A percentile compares a stretch with the other conserved stretches of the same genome.
Evolutionary conservation across 2,329 filamentous ascomycete species (phyloP).

Genomic region (Aspergillus fijiensis): DNA sequence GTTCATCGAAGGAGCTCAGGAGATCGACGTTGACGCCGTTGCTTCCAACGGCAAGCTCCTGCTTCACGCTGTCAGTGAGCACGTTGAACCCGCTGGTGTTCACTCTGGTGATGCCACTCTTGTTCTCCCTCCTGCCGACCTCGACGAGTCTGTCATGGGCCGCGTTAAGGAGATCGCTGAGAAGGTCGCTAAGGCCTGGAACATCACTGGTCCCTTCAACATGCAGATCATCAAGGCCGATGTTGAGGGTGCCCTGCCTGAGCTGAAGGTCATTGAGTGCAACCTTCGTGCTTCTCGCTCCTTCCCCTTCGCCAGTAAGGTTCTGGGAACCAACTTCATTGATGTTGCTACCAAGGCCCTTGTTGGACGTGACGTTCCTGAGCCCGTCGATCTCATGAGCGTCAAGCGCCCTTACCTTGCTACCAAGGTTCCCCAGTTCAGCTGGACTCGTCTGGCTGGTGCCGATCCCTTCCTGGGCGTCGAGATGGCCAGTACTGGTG

Average conservation of each 20-base stretch:
- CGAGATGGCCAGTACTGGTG: constrained; percentile 94
- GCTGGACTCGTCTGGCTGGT: constrained; percentile 95
- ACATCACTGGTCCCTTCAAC: constrained; percentile 97
- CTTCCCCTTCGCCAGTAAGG: constrained; percentile 98
- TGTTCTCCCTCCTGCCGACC: constrained; percentile 79
- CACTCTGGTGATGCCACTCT: constrained; percentile 97
- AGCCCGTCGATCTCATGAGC: constrained; percentile 83
- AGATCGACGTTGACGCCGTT: constrained; percentile 95
- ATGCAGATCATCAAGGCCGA: constrained; percentile 99
- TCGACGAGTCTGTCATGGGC: constrained; percentile 74
- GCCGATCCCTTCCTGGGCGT: constrained; percentile 97
- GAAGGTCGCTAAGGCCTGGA: constrained; percentile 96
- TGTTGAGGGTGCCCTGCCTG: constrained; percentile 69
- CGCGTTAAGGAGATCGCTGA: constrained; percentile 93
- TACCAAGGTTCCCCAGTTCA: constrained; percentile 98
- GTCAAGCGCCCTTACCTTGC: constrained; percentile 88
- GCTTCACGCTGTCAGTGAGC: constrained; percentile 89
- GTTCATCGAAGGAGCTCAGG: constrained; percentile 94
- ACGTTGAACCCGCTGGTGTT: constrained; percentile 95
- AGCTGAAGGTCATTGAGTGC: constrained; percentile 95
- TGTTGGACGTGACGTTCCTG: constrained; percentile 78
- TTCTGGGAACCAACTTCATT: constrained; percentile 94
- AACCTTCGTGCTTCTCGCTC: constrained; percentile 96
- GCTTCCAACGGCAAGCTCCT: constrained; percentile 82
- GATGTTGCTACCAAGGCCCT: constrained; percentile 92